phyloP scores from a whole-genome alignment of 768 basidiomycete species.

The Amanita subjunquillea region DNA sequence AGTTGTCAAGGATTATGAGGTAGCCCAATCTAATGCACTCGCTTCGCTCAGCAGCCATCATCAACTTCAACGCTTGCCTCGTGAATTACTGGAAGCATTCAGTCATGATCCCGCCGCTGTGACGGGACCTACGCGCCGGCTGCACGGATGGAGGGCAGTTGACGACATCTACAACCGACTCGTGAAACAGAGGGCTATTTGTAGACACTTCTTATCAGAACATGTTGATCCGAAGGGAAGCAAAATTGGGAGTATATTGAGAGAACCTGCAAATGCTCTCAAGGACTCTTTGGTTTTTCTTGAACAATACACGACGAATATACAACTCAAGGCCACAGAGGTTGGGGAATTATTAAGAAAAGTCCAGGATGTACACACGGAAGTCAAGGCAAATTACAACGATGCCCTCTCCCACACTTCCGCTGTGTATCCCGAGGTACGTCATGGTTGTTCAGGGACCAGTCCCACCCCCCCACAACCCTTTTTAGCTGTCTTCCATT shows the following conservation, averaged over 20 bases:
- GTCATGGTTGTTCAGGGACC: constrained; percentile 6
- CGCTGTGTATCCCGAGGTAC: constrained; percentile 70
- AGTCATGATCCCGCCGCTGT: constrained; percentile 73
- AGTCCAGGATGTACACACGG: constrained; percentile 44
- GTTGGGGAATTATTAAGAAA: constrained; percentile 37
- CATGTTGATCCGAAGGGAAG: constrained; percentile 12
- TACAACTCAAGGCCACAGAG: constrained; percentile 35
- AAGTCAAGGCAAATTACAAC: constrained; percentile 59
- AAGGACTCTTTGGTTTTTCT: constrained; percentile 38
- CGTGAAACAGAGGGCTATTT: constrained; percentile 45
- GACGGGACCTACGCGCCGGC: constrained; percentile 50
- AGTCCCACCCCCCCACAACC: neutral
- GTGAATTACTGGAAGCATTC: constrained; percentile 64
- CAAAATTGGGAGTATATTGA: constrained; percentile 31
- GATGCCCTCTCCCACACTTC: constrained; percentile 56
- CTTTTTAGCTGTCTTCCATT: constrained; percentile 52
- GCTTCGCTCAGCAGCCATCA: constrained; percentile 36
- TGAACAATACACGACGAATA: constrained; percentile 32
- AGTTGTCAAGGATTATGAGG: constrained; percentile 57
- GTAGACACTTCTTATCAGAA: constrained; percentile 33
- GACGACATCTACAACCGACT: constrained; percentile 67
- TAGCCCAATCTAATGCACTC: constrained; percentile 41
- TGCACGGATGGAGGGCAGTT: constrained; percentile 59
- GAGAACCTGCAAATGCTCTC: constrained; percentile 43
- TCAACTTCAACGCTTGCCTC: constrained; percentile 33